phyloP scores from a whole-genome alignment of 1,284 basidiomycete species.

The Stygiomarasmius scandens region DNA sequence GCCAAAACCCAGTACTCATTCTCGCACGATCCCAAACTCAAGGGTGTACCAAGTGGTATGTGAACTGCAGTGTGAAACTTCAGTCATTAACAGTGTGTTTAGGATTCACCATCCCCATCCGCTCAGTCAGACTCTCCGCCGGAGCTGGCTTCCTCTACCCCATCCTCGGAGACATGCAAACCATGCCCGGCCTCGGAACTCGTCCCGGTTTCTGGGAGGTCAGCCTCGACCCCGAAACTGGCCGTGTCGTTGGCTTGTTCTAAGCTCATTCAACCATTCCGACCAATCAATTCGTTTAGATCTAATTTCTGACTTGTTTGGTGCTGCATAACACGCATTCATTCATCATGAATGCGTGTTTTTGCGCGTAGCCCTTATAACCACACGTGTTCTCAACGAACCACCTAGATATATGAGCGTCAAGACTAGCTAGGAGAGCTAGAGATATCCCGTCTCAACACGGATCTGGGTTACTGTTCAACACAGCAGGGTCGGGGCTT shows the following conservation, averaged over 20 bases:
- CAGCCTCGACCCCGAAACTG: slow-evolving; percentile 73
- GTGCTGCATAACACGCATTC: too few relatives aligned
- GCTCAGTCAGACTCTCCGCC: slow-evolving; percentile 86
- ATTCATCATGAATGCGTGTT: neutral
- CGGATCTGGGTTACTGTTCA: slow-evolving; percentile 39
- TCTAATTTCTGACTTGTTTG: too few relatives aligned
- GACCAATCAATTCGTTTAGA: too few relatives aligned
- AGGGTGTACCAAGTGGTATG: slow-evolving; percentile 68
- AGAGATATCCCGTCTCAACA: slow-evolving; percentile 37
- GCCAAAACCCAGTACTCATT: slow-evolving; percentile 98
- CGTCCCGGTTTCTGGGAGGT: slow-evolving; percentile 94
- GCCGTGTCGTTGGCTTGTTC: slow-evolving; percentile 76
- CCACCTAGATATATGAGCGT: slow-evolving; percentile 16
- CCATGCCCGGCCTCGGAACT: slow-evolving; percentile 96
- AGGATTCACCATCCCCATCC: slow-evolving; percentile 94
- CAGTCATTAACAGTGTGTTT: too few relatives aligned
- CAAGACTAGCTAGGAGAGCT: slow-evolving; percentile 4
- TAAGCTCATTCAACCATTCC: slow-evolving; percentile 34
- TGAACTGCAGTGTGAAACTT: too few relatives aligned
- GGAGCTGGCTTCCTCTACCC: slow-evolving; percentile 95
- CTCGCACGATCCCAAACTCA: slow-evolving; percentile 91
- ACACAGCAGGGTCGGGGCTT: slow-evolving; percentile 31
- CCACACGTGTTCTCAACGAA: slow-evolving; percentile 34
- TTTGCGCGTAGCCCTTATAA: slow-evolving; percentile 3
- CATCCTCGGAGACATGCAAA: slow-evolving; percentile 93